Evolutionary conservation across 176 grass and related monocot species (phyloP), one percentile per base, ranked within the genome.

Genomic region (Aegilops umbellulata): DNA sequence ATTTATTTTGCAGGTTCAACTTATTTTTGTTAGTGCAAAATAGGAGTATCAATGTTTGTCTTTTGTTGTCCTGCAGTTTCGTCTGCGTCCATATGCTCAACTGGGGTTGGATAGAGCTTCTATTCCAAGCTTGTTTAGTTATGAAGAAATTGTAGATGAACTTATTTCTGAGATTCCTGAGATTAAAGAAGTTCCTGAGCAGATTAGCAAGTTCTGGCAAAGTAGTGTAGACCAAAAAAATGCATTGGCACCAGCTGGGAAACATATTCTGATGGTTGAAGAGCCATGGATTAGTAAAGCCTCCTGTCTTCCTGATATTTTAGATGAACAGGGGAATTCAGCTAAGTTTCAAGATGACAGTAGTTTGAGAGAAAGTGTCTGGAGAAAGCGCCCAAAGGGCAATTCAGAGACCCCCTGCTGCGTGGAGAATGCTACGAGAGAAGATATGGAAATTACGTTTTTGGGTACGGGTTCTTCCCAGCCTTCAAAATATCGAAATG

Each of bases 401-500:
- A 72, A 74, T 83, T 75, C 68, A 39, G 82, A 90, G 80, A 92
- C 66, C 42, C 91, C 88, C 83, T 71, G 74, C 80, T 98, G 91
- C 55, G 93, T 98, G 88, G 60, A 85, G 83, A 89, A 89, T 77
- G 81, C 91, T 71, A 92, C 84, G 20, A 91, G 93, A 83, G 90
- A 98, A 92, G 92, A 98, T 89, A 88, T 98, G 92, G 96, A 98
- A 84, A 85, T 98, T 72, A 90, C 84, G 51, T 92, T 98, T 79
- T 84, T 98, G 86, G 96, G 96, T 64, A 95, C 96, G 0, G 96
- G 96, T 77, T 98, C 96, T 71, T 94, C 96, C 19, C 96, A 94
- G 80, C 96, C 96, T 78, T 98, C 96, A 38, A 98, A 95, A 78
- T 95, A 98, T 87, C 74, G 96, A 74, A 98, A 98, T 32, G 96